phyloP scores from a whole-genome alignment of 139 green algal species.

The Zygnema cylindricum region DNA sequence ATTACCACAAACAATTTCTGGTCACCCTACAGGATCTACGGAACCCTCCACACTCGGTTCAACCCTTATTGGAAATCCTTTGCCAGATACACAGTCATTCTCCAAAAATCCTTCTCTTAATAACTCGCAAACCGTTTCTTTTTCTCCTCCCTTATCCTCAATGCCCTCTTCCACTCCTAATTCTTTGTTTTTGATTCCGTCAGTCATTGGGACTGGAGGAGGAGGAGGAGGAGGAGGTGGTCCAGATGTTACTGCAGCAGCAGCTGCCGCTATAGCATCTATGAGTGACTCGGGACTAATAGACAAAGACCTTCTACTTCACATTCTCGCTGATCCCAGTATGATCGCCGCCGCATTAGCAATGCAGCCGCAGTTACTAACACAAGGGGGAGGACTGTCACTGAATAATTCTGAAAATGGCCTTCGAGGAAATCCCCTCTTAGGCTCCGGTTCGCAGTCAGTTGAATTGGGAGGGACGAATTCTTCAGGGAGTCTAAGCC shows the following conservation, averaged over 20 bases:
- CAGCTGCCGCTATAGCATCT: neutral
- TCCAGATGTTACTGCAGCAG: slow-evolving; percentile 1
- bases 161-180: no score
- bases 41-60: no score
- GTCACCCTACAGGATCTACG: no score
- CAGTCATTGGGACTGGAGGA: no score
- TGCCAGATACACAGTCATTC: no score
- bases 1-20: no score
- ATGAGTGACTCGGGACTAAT: neutral
- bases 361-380: neutral
- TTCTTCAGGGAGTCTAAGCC: neutral
- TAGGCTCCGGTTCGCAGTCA: neutral
- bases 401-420: neutral
- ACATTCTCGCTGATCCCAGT: slow-evolving; percentile 7
- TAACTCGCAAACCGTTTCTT: no score
- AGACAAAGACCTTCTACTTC: slow-evolving; percentile 1
- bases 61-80: no score
- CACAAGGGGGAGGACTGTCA: neutral
- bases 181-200: no score
- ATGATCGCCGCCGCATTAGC: neutral
- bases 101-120: no score
- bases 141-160: no score
- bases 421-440: neutral
- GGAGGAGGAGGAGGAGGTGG: neutral
- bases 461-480: neutral